Base-by-base conservation (phyloP, 345 rosid species). In the Nephelium lappaceum region DNA sequence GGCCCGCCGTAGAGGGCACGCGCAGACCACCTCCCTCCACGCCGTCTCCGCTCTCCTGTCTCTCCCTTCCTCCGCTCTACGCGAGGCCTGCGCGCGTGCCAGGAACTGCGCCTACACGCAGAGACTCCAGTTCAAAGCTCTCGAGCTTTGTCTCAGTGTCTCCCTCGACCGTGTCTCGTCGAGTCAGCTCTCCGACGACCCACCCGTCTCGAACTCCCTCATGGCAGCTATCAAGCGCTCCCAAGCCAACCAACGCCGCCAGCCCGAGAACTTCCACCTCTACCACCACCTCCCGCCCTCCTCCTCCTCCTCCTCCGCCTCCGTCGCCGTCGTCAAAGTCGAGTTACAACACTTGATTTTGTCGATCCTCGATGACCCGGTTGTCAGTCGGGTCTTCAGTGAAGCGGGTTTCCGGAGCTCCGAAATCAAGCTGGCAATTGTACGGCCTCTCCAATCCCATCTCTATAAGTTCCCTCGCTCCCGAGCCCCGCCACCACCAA, bases 161-260 rank as follows among this genome's bases (percentile, higher is more conserved):
- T 95, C 98, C 3, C 87, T 95, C 16, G 98, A 95, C 80, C 90
- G 98, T 31, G 91, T 90, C 77, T 92, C 93, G n/a, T 86, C 97
- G 27, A 81, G 89, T 76, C 96, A 86, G 67, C 78, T 71, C 74
- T 73, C 63, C 68, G 88, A 84, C 39, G 95, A 93, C 47, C 93
- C 93, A 1, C 94, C 96, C 2, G 92, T 95, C 0, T 93, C 98
- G 6, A 93, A 95, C 83, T 92, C 99, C 0, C 91, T 95, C 74
- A 93, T 95, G 99, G 99, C 99, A 6, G 99, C 99, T 8, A 93
- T 95, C 75, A 93, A 93, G 79, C 89, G 99, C 15, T 92, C 99
- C 10, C 99, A 95, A 81, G 98, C 99, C 31, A 92, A 91, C 70
- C 99, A 95, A 57, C 85, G 98, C 47, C 83, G 98, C 15, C 91